Percentiles rank a stretch among this genome's conserved stretches.
Evolutionary conservation across 2,329 filamentous ascomycete genomes (phyloP).

Genomic region (Scopulariopsis brevicaulis): DNA sequence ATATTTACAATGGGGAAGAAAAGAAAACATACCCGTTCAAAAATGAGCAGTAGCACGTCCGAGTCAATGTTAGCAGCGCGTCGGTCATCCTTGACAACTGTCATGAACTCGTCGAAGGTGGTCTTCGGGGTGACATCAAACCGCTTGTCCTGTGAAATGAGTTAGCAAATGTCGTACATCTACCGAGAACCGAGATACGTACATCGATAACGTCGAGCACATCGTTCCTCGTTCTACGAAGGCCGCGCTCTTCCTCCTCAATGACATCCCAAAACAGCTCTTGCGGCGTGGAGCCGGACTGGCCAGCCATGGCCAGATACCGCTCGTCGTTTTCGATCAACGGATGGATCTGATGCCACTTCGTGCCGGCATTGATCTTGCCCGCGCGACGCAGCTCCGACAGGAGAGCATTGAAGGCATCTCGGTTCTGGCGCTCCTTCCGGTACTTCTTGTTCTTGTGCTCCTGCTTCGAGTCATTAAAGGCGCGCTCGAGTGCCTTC

Average conservation of each 20-base stretch:
- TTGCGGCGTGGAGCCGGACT: slow-evolving; percentile 72
- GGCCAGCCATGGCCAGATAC: slow-evolving; percentile 74
- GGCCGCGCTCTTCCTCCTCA: slow-evolving; percentile 84
- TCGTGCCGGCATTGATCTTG: slow-evolving; percentile 79
- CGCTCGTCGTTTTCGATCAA: slow-evolving; percentile 70
- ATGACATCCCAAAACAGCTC: slow-evolving; percentile 94
- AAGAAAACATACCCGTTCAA: slow-evolving; percentile 53
- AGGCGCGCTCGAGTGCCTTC: slow-evolving; percentile 77
- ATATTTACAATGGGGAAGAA: neutral
- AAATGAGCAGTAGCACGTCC: slow-evolving; percentile 70
- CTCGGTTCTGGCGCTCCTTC: slow-evolving; percentile 75
- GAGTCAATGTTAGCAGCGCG: slow-evolving; percentile 80
- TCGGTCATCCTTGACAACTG: slow-evolving; percentile 72
- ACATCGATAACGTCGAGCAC: slow-evolving; percentile 84
- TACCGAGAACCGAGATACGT: slow-evolving; percentile 5
- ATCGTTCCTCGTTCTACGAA: slow-evolving; percentile 70
- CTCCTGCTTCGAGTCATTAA: slow-evolving; percentile 84
- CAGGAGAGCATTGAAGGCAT: slow-evolving; percentile 66
- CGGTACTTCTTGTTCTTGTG: slow-evolving; percentile 74
- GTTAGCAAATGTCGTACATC: slow-evolving; percentile 20
- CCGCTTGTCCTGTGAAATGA: slow-evolving; percentile 58
- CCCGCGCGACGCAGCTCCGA: slow-evolving; percentile 61
- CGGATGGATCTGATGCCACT: slow-evolving; percentile 75
- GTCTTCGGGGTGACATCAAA: slow-evolving; percentile 85
- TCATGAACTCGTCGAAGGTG: slow-evolving; percentile 77